Conservation (phyloP, 106 monocot species). For the Dendrobium officinale region DNA sequence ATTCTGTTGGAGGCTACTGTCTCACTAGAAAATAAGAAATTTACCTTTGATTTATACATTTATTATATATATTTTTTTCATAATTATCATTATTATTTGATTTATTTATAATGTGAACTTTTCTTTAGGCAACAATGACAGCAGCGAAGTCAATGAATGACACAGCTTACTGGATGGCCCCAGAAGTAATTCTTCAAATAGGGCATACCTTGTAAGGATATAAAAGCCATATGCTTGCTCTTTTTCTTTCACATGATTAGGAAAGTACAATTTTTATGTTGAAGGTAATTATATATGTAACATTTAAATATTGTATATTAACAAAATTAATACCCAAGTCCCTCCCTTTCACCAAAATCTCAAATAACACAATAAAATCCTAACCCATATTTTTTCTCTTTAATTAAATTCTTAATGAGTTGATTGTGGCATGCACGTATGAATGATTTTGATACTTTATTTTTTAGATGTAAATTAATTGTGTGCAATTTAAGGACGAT, state of each 20-base stretch:
- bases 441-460: too few species aligned
- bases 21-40: neutral
- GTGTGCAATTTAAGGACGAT: too few species aligned
- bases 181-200: constrained; percentile 86
- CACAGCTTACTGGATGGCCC: constrained; percentile 98
- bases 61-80: neutral
- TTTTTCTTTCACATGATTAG: neutral
- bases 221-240: neutral
- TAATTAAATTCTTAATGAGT: too few species aligned
- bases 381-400: too few species aligned
- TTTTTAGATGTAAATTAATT: too few species aligned
- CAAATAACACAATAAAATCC: too few species aligned
- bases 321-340: too few species aligned
- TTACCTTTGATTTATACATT: neutral
- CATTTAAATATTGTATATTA: too few species aligned
- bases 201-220: constrained; percentile 87
- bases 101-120: constrained; percentile 6
- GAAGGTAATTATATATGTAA: too few species aligned
- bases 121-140: constrained; percentile 71
- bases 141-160: constrained; percentile 98
- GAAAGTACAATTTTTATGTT: neutral
- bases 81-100: neutral
- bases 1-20: neutral
- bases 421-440: too few species aligned
- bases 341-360: too few species aligned